A percentile compares a stretch with the other conserved stretches of the same genome.
phyloP scores from a whole-genome alignment of 2,329 filamentous ascomycete species.

The Colletotrichum aenigma region DNA sequence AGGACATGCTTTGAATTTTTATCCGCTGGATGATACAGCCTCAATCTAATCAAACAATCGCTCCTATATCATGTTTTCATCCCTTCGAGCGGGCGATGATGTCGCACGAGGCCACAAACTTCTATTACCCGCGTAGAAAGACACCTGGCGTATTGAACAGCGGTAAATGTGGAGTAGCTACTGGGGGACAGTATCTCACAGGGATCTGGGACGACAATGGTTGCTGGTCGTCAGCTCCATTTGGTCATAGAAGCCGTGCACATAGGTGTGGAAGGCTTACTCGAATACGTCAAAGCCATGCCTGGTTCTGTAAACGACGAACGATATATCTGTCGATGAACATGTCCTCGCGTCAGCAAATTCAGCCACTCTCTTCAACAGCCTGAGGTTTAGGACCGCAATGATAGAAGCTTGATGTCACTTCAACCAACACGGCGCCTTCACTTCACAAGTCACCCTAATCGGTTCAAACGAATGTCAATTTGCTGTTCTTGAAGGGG shows the following conservation, averaged over 20 bases:
- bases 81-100: no score
- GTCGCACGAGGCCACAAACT: no score
- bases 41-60: not conserved
- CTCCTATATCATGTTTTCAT: not conserved
- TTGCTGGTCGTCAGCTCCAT: not conserved
- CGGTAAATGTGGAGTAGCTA: no score
- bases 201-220: no score
- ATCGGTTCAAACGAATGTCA: conserved; percentile 30
- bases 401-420: not conserved
- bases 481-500: conserved; percentile 38
- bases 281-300: not conserved
- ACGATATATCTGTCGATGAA: not conserved
- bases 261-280: no score
- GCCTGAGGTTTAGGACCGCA: not conserved
- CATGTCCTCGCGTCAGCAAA: not conserved
- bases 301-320: not conserved
- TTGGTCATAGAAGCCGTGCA: not conserved
- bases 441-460: not conserved
- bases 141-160: no score
- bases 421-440: not conserved
- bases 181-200: no score
- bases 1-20: not conserved
- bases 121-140: no score
- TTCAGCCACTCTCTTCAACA: not conserved
- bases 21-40: not conserved